phyloP scores from a whole-genome alignment of 2,329 filamentous ascomycete genomes.

The Colletotrichum siamense region DNA sequence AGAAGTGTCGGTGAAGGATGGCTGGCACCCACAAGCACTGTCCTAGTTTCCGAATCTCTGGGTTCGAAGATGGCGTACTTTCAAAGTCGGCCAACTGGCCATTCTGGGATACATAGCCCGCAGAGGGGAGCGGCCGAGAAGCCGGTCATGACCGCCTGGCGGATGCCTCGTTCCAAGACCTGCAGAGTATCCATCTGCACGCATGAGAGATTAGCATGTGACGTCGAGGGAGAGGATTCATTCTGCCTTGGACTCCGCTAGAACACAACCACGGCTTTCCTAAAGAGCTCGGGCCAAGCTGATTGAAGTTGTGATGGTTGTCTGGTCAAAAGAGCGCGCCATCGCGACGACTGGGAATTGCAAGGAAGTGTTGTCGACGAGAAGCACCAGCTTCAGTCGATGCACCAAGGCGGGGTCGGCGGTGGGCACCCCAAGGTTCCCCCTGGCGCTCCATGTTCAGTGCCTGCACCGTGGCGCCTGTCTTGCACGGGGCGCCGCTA shows the following conservation, averaged over 20 bases:
- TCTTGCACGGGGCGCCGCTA: not conserved
- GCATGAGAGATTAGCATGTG: not conserved
- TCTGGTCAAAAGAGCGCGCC: not conserved
- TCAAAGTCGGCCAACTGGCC: not conserved
- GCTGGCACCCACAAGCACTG: not conserved
- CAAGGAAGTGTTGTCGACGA: not conserved
- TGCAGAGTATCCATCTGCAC: not conserved
- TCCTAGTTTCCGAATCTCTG: not conserved
- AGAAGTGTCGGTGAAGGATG: not conserved
- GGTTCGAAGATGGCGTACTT: not conserved
- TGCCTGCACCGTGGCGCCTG: not conserved
- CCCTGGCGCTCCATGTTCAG: not conserved
- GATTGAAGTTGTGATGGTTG: not conserved
- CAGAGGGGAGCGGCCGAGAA: not conserved
- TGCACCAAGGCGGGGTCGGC: not conserved
- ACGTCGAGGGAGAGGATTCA: not conserved
- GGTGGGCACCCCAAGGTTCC: not conserved
- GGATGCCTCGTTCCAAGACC: not conserved
- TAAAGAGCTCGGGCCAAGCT: not conserved
- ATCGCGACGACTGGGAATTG: not conserved
- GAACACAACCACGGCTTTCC: not conserved
- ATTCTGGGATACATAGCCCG: not conserved
- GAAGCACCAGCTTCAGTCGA: not conserved
- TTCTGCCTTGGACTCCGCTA: not conserved
- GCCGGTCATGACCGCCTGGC: not conserved